Conservation (phyloP, 257 asterid species). For the Knoxia roxburghii region DNA sequence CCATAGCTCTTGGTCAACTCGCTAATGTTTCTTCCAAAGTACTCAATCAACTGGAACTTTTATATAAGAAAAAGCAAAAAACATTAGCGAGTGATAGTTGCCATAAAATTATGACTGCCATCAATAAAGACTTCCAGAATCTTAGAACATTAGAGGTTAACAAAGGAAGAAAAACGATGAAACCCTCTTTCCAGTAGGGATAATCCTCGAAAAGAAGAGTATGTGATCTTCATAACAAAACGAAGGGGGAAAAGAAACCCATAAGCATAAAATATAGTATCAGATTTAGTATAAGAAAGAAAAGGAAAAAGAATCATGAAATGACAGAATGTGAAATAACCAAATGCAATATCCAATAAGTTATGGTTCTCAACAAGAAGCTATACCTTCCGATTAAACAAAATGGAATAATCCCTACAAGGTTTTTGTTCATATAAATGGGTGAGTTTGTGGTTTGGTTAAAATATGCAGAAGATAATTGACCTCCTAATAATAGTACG, state of each 20-base stretch:
- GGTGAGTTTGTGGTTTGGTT: not conserved
- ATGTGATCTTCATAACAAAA: not conserved
- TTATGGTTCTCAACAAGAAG: not conserved
- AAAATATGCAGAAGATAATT: not conserved
- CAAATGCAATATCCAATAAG: not conserved
- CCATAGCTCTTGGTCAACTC: too few relatives aligned
- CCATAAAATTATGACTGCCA: not conserved
- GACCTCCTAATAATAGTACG: not conserved
- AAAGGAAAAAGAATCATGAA: not conserved
- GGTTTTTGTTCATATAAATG: not conserved
- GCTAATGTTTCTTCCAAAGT: not conserved
- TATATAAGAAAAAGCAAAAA: not conserved
- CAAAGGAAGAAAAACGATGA: not conserved
- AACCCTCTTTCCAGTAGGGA: too few relatives aligned
- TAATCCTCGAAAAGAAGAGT: too few relatives aligned
- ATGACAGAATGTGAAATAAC: not conserved
- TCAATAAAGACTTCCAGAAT: not conserved
- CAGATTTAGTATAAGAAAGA: not conserved
- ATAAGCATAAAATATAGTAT: not conserved
- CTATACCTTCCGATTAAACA: not conserved
- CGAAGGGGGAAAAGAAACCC: not conserved
- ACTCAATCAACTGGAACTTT: slow-evolving; percentile 2
- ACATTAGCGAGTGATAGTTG: not conserved
- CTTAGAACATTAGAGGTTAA: not conserved
- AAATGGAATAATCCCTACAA: not conserved